phyloP scores from a whole-genome alignment of 345 rosid genomes.

The Mangifera indica region DNA sequence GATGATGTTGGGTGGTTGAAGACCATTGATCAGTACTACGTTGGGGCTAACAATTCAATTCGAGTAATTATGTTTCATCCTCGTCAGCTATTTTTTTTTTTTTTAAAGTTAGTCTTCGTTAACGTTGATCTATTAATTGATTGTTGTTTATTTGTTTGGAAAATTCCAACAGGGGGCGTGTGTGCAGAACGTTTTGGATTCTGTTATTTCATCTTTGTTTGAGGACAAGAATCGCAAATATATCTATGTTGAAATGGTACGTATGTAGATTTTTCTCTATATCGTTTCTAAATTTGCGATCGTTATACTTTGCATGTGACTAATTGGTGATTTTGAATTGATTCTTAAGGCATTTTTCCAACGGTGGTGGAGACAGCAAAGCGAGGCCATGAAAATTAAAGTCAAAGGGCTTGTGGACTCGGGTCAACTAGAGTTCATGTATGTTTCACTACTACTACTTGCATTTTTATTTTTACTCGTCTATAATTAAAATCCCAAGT shows the following conservation, averaged over 20 bases:
- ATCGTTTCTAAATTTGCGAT: conserved; percentile 10
- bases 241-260: conserved; percentile 79
- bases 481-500: not conserved
- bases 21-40: conserved; percentile 97
- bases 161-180: conserved; percentile 66
- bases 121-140: not conserved
- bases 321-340: not conserved
- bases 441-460: conserved; percentile 7
- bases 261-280: not conserved
- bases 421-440: conserved; percentile 95
- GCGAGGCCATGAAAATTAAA: conserved; percentile 49
- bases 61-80: conserved; percentile 48
- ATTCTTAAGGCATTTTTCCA: conserved; percentile 81
- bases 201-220: conserved; percentile 73
- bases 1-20: conserved; percentile 98
- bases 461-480: not conserved
- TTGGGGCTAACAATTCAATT: conserved; percentile 95
- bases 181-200: conserved; percentile 91
- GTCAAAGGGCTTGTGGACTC: conserved; percentile 61
- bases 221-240: conserved; percentile 91
- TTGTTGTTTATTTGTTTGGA: conserved; percentile 14
- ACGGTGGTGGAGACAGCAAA: conserved; percentile 95
- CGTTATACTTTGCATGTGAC: not conserved
- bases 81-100: not conserved
- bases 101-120: not conserved